Percentiles rank a stretch among this genome's conserved stretches.
Evolutionary conservation across 345 rosid genomes (phyloP).

Genomic region (Ceriops decandra): DNA sequence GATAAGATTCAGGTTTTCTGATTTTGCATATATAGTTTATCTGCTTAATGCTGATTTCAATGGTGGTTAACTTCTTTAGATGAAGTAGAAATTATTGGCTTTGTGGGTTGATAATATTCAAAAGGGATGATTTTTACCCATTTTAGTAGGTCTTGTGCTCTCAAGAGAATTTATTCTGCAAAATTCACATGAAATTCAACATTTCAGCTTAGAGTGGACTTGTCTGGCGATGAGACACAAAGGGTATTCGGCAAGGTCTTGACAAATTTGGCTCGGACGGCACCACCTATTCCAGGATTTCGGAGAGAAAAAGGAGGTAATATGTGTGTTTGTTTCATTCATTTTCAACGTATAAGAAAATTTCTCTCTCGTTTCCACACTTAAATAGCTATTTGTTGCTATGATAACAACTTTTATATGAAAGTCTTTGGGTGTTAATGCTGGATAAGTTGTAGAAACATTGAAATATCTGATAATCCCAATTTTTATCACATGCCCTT

Average conservation of each 20-base stretch:
- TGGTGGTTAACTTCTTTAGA: neutral
- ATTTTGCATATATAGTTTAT: too few relatives aligned
- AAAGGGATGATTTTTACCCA: neutral
- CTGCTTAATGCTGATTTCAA: too few relatives aligned
- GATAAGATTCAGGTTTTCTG: constrained; percentile 44
- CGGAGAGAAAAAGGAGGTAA: constrained; percentile 62
- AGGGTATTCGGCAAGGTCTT: constrained; percentile 46
- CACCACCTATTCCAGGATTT: constrained; percentile 68
- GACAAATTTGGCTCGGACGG: constrained; percentile 46
- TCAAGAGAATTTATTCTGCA: neutral
- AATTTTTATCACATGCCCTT: too few relatives aligned
- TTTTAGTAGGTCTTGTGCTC: neutral
- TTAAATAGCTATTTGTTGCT: neutral
- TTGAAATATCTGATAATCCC: too few relatives aligned
- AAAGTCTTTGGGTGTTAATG: too few relatives aligned
- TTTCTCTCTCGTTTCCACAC: neutral
- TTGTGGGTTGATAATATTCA: neutral
- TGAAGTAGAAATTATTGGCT: neutral
- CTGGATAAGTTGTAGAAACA: too few relatives aligned
- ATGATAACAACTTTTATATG: too few relatives aligned
- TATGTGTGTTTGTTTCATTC: neutral
- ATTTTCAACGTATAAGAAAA: neutral
- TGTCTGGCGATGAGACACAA: constrained; percentile 47
- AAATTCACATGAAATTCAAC: constrained; percentile 10
- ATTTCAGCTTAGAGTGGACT: constrained; percentile 54